Conservation (phyloP, 208 protist species). For the Trichomonas vaginalis region DNA sequence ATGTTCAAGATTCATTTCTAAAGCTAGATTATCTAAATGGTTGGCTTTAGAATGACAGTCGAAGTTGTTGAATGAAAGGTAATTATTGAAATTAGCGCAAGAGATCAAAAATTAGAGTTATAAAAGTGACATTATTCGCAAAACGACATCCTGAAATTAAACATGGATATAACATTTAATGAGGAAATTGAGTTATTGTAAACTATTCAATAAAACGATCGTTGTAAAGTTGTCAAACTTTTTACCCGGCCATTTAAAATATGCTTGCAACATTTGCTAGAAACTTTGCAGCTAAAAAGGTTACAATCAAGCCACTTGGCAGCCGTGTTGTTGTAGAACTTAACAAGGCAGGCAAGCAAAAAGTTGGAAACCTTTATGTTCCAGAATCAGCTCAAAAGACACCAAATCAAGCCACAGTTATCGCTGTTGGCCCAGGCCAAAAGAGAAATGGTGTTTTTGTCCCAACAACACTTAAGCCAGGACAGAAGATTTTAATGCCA, state of each 20-base stretch:
- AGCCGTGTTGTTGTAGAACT: not conserved
- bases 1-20: too few relatives aligned
- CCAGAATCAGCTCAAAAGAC: not conserved
- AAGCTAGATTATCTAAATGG: too few relatives aligned
- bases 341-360: not conserved
- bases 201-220: not conserved
- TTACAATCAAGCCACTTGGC: not conserved
- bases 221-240: not conserved
- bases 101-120: too few relatives aligned
- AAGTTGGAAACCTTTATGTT: not conserved
- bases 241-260: not conserved
- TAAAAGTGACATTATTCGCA: too few relatives aligned
- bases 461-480: not conserved
- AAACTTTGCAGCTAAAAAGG: not conserved
- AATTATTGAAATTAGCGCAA: too few relatives aligned
- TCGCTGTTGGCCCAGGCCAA: not conserved
- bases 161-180: too few relatives aligned
- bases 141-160: too few relatives aligned
- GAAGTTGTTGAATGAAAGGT: too few relatives aligned
- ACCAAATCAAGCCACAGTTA: not conserved
- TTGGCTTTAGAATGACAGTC: too few relatives aligned
- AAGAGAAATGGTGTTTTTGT: not conserved
- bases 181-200: too few relatives aligned
- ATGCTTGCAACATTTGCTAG: not conserved
- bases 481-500: not conserved